These are phyloP conservation scores for Grosmannia penicillata DNA, from an alignment of 2,329 filamentous ascomycete species.

Conservation along the genomic window DNA sequence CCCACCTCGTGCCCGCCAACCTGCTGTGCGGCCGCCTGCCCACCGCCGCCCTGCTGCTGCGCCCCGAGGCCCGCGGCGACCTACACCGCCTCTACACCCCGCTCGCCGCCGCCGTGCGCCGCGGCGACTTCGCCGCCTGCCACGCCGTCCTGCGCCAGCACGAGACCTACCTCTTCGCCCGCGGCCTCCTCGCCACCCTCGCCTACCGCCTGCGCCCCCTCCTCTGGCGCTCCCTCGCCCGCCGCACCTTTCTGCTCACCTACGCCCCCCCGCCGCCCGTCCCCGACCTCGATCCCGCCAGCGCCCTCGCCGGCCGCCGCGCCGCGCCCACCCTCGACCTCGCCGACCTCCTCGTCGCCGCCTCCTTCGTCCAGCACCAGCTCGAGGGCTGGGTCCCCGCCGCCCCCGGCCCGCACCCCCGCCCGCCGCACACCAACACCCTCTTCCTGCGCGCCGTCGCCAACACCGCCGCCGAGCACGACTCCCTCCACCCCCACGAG, in stretches of 20 bases:
- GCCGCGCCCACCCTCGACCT: slow-evolving; percentile 65
- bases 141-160: slow-evolving; percentile 50
- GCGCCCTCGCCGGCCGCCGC: slow-evolving; percentile 31
- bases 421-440: slow-evolving; percentile 28
- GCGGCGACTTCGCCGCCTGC: slow-evolving; percentile 57
- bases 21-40: slow-evolving; percentile 77
- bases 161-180: slow-evolving; percentile 60
- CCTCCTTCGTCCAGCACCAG: slow-evolving; percentile 48
- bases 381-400: slow-evolving; percentile 42
- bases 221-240: slow-evolving; percentile 69
- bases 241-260: slow-evolving; percentile 63
- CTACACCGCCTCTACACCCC: slow-evolving; percentile 55
- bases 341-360: slow-evolving; percentile 48
- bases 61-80: slow-evolving; percentile 51
- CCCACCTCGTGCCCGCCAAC: slow-evolving; percentile 71
- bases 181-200: slow-evolving; percentile 61
- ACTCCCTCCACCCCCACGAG: background rate
- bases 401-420: slow-evolving; percentile 16
- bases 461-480: slow-evolving; percentile 24
- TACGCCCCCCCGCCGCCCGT: slow-evolving; percentile 46
- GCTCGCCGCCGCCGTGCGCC: slow-evolving; percentile 55
- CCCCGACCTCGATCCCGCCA: slow-evolving; percentile 4
- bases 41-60: slow-evolving; percentile 45
- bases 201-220: slow-evolving; percentile 65
- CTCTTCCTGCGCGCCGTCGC: slow-evolving; percentile 37